Evolutionary conservation across 148 eudicot genomes (phyloP), one percentile per base, ranked within the genome.

Genomic region (Cornus controversa): DNA sequence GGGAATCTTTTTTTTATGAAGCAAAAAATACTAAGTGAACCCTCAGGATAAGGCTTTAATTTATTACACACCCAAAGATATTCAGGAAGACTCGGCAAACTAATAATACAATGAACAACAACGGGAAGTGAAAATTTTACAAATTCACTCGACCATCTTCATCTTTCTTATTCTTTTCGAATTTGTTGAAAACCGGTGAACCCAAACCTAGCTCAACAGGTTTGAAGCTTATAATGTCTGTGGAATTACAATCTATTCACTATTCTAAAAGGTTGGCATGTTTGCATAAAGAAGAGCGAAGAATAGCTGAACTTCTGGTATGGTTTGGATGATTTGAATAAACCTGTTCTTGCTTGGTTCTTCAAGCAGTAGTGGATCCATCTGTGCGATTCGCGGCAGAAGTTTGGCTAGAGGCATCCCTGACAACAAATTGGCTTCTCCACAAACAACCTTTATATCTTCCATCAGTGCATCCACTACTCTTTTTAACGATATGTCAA

Each of bases 351-450:
- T 87, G 68, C 75, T 84, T 37, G 96, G 89, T 84, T 87, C 91
- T 57, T 87, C 88, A 5, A 95, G 94, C 71, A 91, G 91, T 36
- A 79, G 80, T 28, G 89, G 88, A 71, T 91, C 83, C 65, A 85
- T 83, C 54, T 87, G 93, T 14, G 90, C 91, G 60, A 91, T 76
- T 54, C 81, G 80, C 22, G 99, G 93, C 62, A 93, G 75, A 74
- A 95, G 92, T 85, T 86, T 90, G 57, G 91, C 99, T 72, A 96
- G 83, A 28, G 99, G 95, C 66, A 88, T 82, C 24, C 94, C 99
- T 6, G 80, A 77, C 23, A 77, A 60, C 62, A 84, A 67, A 79
- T 80, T 81, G 71, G 72, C 86, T 25, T 83, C 85, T 76, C 93
- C 94, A 22, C 78, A 66, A 22, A 87, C 92, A 76, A 75, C 81